Evolutionary conservation across 169 alveolate species (phyloP).

Genomic region (Eimeria falciformis): DNA sequence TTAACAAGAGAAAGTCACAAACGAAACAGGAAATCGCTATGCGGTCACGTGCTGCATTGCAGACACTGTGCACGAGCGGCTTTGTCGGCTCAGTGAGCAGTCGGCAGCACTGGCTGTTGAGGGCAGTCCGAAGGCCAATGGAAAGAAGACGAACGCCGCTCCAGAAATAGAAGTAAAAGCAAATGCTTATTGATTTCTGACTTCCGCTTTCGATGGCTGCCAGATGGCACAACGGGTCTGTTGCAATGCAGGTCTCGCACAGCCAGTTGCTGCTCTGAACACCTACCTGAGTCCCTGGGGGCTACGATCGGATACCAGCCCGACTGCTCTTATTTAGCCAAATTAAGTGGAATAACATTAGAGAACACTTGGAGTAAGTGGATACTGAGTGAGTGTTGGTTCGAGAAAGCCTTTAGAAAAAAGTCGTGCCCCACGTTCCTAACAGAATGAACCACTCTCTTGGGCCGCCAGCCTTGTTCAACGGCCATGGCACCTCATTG

Average conservation of each 20-base stretch:
- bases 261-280: neutral
- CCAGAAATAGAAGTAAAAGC: neutral
- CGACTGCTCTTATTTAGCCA: too few relatives aligned
- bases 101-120: neutral
- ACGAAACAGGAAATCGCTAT: neutral
- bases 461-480: too few relatives aligned
- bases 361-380: too few relatives aligned
- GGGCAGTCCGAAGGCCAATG: neutral
- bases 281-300: too few relatives aligned
- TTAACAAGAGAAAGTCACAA: neutral
- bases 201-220: neutral
- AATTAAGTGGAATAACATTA: too few relatives aligned
- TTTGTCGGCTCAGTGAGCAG: neutral
- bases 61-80: slow-evolving; percentile 29
- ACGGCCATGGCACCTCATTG: too few relatives aligned
- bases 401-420: too few relatives aligned
- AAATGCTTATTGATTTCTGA: neutral
- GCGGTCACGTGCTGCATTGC: neutral
- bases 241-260: slow-evolving; percentile 29
- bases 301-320: too few relatives aligned
- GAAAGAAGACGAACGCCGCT: neutral
- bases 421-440: too few relatives aligned
- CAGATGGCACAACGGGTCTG: slow-evolving; percentile 32
- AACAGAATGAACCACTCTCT: too few relatives aligned
- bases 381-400: too few relatives aligned